Evolutionary conservation across 305 asterid genomes (phyloP).

Genomic region (Fraxinus angustifolia): DNA sequence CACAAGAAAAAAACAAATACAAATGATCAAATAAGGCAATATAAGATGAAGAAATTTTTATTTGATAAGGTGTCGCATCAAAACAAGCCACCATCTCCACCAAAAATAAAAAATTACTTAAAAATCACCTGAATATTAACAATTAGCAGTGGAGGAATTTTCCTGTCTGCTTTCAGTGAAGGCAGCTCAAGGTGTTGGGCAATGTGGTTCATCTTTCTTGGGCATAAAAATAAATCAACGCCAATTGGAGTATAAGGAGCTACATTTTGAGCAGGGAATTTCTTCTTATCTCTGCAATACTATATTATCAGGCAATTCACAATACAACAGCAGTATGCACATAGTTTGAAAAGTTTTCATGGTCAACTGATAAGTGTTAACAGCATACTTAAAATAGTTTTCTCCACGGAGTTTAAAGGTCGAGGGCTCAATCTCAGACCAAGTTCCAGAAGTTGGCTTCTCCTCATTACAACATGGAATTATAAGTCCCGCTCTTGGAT

Average conservation of each 20-base stretch:
- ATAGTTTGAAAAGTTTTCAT: background rate
- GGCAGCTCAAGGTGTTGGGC: conserved; percentile 95
- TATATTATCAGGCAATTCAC: conserved; percentile 17
- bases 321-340: background rate
- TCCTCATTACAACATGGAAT: conserved; percentile 70
- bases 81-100: background rate
- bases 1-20: conserved; percentile 11
- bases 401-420: conserved; percentile 83
- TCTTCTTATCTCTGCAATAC: conserved; percentile 85
- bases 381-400: conserved; percentile 71
- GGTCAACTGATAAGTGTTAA: conserved; percentile 7
- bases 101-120: background rate
- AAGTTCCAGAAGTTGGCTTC: conserved; percentile 64
- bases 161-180: conserved; percentile 47
- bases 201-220: conserved; percentile 75
- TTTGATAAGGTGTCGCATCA: background rate
- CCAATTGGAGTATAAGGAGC: conserved; percentile 85
- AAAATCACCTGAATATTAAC: conserved; percentile 76
- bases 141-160: conserved; percentile 68
- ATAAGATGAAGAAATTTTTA: background rate
- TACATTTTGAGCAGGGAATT: conserved; percentile 66
- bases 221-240: conserved; percentile 70
- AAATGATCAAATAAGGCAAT: background rate
- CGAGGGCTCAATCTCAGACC: conserved; percentile 83
- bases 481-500: conserved; percentile 81